Evolutionary conservation across 73 alveolate genomes (phyloP), one percentile per base, ranked within the genome.

Genomic region (Paramecium primaurelia): DNA sequence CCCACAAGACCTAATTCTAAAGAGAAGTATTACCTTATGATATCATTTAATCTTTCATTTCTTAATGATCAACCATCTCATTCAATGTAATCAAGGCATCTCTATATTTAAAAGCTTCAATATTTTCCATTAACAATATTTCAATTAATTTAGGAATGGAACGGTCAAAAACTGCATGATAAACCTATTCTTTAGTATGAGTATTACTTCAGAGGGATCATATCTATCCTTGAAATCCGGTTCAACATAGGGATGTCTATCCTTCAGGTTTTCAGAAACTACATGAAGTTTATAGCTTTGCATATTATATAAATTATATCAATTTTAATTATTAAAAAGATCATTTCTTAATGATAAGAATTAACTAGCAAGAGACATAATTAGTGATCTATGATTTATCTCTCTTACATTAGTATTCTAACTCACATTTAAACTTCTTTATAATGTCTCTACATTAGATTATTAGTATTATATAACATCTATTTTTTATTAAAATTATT

Each of bases 191-290:
- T 14, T 16, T 10, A 86, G 12, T 16, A 18, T 20, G 11, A 44
- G 30, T 59, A 32, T 22, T 89, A 89, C 94, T 89, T 89, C 94
- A 26, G 94, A 71, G 16, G 86, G 80, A 89, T 89, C 94, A 32
- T 89, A 89, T 42, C 94, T 45, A 42, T 89, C 90, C 20, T 89
- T 89, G 34, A 89, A 89, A 42, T 89, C 94, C 6, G 94, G 92
- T 73, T 89, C 94, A 11, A 89, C 92, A 89, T 89, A 89, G 9
- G 94, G 94, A 89, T 89, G 88, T 89, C 94, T 71, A 47, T 89
- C 94, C 60, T 89, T 42, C 26, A 89, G 47, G 47, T 89, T 54
- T 64, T 89, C 94, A 34, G 94, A 89, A 73, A 89, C 94, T 10
- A 89, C 85, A 58, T 89, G 90, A 20, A 89, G 84, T 59, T 89